A percentile compares a stretch with the other conserved stretches of the same genome.
phyloP scores from a whole-genome alignment of 2,329 filamentous ascomycete species.

The Emmonsiellopsis sp. region DNA sequence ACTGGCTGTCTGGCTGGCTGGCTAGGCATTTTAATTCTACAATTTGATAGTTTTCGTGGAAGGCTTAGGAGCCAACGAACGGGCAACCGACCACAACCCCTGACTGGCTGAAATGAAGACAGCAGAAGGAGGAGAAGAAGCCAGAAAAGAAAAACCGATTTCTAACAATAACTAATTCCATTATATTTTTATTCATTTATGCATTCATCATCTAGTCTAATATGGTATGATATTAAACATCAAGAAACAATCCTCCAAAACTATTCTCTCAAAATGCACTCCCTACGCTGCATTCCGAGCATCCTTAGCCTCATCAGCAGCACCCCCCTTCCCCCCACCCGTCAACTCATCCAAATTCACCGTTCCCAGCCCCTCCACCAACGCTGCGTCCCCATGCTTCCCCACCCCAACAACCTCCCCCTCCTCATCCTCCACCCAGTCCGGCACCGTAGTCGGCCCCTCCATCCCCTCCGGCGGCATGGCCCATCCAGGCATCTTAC shows the following conservation, averaged over 20 bases:
- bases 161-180: too few relatives aligned
- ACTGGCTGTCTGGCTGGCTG: too few relatives aligned
- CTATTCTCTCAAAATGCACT: background rate
- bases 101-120: too few relatives aligned
- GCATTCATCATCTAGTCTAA: too few relatives aligned
- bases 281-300: background rate
- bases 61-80: too few relatives aligned
- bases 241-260: background rate
- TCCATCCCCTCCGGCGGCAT: constrained; percentile 63
- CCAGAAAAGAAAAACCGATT: too few relatives aligned
- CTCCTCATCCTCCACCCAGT: constrained; percentile 32
- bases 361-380: constrained; percentile 13
- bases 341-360: constrained; percentile 7
- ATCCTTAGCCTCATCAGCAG: background rate
- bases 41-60: too few relatives aligned
- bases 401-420: constrained; percentile 28
- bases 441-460: constrained; percentile 59
- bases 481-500: constrained; percentile 76
- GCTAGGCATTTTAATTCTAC: too few relatives aligned
- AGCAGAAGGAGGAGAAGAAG: too few relatives aligned
- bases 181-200: too few relatives aligned
- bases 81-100: too few relatives aligned
- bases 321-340: background rate
- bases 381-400: constrained; percentile 13
- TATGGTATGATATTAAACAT: background rate